Base-by-base conservation (phyloP, 164 flowering plant genomes). In the Magnolia kwangsiensis region DNA sequence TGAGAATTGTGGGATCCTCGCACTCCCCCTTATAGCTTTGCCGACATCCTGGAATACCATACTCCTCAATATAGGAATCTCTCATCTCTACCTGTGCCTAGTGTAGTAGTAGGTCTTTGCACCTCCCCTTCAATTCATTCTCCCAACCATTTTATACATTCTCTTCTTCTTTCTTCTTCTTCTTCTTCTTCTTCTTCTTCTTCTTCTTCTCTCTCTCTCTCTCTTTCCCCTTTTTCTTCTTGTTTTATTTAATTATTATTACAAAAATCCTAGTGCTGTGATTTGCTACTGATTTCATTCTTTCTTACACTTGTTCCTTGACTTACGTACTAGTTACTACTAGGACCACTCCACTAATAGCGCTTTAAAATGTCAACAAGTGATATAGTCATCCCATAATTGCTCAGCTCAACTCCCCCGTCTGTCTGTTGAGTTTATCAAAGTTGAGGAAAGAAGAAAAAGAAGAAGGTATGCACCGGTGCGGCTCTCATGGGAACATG, bases 381-480 rank as follows among this genome's bases (percentile, higher is more conserved):
- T 37, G 45, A 37, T 37, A 3, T 37, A 37, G 45, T 37, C 45
- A 37, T 37, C 45, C 45, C 45, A 37, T 37, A 37, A 37, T 37
- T 37, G 4, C 45, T 63, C 65, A 37, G 19, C 16, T 55, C 31
- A n/a, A 1, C 21, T 66, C 23, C 45, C 50, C 21, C 49, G 1
- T 50, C 23, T 29, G 13, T 65, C 68, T 65, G 29, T 21, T 0
- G 21, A 65, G 63, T 50, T 37, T 21, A 78, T 45, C 69, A 55
- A 37, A 3, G 45, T 3, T 37, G 45, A 37, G 45, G 18, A 55
- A 55, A 55, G 61, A 55, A 55, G 59, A 51, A 51, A 11, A 51
- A 1, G 58, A 55, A 55, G 61, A 55, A 11, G 83, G 72, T 78
- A 87, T 87, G 91, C 84, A 86, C 67, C 77, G 90, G 51, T 87